A percentile compares a stretch with the other conserved stretches of the same genome.
Conservation (phyloP, 805 yeast species). For the Priceomyces melissophilus region DNA sequence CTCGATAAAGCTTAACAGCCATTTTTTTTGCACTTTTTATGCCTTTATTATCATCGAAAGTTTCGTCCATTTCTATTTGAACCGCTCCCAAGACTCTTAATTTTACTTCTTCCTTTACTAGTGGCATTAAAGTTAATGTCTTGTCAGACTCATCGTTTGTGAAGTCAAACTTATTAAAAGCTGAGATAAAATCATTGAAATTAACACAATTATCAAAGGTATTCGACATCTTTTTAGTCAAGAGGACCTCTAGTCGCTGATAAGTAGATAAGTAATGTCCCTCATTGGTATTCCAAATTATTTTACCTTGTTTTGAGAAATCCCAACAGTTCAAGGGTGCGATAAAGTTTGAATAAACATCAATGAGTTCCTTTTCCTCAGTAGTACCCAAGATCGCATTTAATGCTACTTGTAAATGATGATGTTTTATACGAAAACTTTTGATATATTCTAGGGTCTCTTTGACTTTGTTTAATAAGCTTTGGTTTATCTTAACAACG, state of each 20-base stretch:
- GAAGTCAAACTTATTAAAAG: slow-evolving; percentile 18
- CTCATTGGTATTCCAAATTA: slow-evolving; percentile 28
- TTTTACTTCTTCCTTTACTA: slow-evolving; percentile 36
- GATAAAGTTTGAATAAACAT: slow-evolving; percentile 28
- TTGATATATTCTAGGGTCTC: slow-evolving; percentile 43
- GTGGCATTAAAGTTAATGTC: slow-evolving; percentile 13
- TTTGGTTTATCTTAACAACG: slow-evolving; percentile 56
- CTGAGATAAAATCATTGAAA: slow-evolving; percentile 25
- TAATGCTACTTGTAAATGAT: slow-evolving; percentile 41
- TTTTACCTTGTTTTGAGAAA: slow-evolving; percentile 26
- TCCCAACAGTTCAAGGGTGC: slow-evolving; percentile 29
- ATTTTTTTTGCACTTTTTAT: slow-evolving; percentile 1
- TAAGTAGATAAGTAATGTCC: slow-evolving; percentile 20
- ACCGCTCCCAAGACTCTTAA: slow-evolving; percentile 28
- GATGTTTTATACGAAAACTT: slow-evolving; percentile 51
- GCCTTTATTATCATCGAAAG: slow-evolving; percentile 10
- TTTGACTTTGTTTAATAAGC: slow-evolving; percentile 28
- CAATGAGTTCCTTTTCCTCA: slow-evolving; percentile 14
- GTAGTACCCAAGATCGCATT: slow-evolving; percentile 13
- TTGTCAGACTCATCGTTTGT: slow-evolving; percentile 9
- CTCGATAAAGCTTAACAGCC: neutral
- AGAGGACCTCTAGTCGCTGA: slow-evolving; percentile 17
- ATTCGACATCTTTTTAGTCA: slow-evolving; percentile 21
- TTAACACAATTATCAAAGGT: slow-evolving; percentile 21
- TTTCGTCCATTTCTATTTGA: slow-evolving; percentile 20